Conservation (phyloP, 345 rosid species). For the Citrus hindsii region DNA sequence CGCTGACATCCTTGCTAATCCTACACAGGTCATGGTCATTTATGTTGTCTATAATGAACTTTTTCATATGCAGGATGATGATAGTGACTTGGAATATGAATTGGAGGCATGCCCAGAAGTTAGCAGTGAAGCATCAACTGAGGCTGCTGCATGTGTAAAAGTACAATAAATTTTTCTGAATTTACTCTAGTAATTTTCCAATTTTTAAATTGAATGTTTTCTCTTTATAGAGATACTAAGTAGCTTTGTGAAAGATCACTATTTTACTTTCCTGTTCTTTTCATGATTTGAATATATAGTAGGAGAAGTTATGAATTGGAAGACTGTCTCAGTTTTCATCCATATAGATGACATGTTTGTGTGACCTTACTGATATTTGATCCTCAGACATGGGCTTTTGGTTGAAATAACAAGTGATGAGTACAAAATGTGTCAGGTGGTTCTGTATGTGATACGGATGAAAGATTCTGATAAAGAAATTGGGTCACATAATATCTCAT, state of each 20-base stretch:
- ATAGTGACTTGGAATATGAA: constrained; percentile 86
- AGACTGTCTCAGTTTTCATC: background rate
- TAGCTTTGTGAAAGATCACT: background rate
- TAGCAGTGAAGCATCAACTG: constrained; percentile 56
- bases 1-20: background rate
- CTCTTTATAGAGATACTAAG: background rate
- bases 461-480: background rate
- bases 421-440: background rate
- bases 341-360: background rate
- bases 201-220: background rate
- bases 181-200: background rate
- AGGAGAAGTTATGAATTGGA: background rate
- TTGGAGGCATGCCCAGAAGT: constrained; percentile 77
- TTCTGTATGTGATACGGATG: background rate
- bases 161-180: constrained; percentile 29
- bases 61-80: constrained; percentile 66
- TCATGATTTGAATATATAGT: background rate
- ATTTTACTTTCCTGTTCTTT: background rate
- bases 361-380: background rate
- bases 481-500: background rate
- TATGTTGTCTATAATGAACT: background rate
- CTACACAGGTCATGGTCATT: background rate
- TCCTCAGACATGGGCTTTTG: background rate
- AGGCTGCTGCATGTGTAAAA: constrained; percentile 87
- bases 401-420: background rate